These are phyloP conservation scores for Lodderomyces orthopsilosis DNA, from an alignment of 1,139 yeast species.

Conservation along the genomic window DNA sequence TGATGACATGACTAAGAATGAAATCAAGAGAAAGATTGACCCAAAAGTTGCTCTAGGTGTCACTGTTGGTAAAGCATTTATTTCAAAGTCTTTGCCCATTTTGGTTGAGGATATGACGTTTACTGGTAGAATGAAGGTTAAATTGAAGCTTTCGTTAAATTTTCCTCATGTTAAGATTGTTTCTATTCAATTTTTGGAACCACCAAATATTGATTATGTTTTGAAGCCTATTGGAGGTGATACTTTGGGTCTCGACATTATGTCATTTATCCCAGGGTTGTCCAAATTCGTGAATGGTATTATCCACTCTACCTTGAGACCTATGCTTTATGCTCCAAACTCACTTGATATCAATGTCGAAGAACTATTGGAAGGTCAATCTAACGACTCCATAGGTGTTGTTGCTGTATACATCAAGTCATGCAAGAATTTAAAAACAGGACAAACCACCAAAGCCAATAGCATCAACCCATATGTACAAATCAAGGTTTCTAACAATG, in stretches of 20 bases:
- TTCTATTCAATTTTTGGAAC: slow-evolving; percentile 69
- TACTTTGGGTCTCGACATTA: slow-evolving; percentile 75
- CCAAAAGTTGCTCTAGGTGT: slow-evolving; percentile 81
- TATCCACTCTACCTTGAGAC: slow-evolving; percentile 68
- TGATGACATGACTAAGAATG: slow-evolving; percentile 76
- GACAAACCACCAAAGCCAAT: slow-evolving; percentile 37
- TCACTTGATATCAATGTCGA: slow-evolving; percentile 72
- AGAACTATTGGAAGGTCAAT: slow-evolving; percentile 60
- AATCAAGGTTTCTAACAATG: slow-evolving; percentile 44
- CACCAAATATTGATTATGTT: slow-evolving; percentile 73
- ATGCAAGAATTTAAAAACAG: slow-evolving; percentile 47
- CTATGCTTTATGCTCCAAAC: slow-evolving; percentile 81
- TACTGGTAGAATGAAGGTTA: slow-evolving; percentile 68
- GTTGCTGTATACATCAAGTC: slow-evolving; percentile 60
- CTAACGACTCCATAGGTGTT: slow-evolving; percentile 67
- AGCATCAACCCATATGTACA: slow-evolving; percentile 62
- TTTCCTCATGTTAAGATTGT: slow-evolving; percentile 76
- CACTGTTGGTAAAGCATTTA: slow-evolving; percentile 73
- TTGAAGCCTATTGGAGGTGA: slow-evolving; percentile 90
- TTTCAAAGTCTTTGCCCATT: slow-evolving; percentile 70
- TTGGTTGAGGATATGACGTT: slow-evolving; percentile 77
- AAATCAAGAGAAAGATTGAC: slow-evolving; percentile 64
- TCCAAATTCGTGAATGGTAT: slow-evolving; percentile 68
- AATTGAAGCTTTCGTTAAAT: slow-evolving; percentile 55
- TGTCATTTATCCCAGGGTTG: slow-evolving; percentile 80